Evolutionary conservation across 2,329 filamentous ascomycete species (phyloP).

Genomic region (Colletotrichum acutatum): DNA sequence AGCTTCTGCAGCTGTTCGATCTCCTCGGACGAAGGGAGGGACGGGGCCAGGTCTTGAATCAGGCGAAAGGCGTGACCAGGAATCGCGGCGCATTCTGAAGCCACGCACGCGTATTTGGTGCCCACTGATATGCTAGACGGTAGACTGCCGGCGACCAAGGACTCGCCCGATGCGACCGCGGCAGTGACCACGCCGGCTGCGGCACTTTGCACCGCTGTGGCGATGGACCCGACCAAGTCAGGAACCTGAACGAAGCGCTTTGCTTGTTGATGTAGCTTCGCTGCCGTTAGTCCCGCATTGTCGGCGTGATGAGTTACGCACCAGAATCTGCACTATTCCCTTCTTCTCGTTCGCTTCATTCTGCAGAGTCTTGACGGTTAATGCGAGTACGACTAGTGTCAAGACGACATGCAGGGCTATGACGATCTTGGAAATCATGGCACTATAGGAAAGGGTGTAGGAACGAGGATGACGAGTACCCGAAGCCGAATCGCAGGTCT

Average conservation of each 20-base stretch:
- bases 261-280: neutral
- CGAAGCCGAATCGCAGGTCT: no score
- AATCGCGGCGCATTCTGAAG: neutral
- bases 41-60: neutral
- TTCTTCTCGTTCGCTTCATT: neutral
- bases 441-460: no score
- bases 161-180: neutral
- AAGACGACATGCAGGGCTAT: conserved; percentile 1
- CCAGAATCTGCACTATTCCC: conserved; percentile 5
- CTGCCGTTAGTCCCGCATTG: neutral
- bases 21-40: neutral
- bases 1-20: neutral
- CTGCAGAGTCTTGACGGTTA: neutral
- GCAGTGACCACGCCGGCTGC: neutral
- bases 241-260: neutral
- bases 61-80: neutral
- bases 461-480: no score
- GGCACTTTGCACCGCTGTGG: neutral
- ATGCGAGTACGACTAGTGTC: neutral
- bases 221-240: neutral
- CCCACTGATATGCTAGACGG: neutral
- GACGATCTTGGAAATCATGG: neutral
- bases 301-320: neutral
- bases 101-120: conserved; percentile 1
- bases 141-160: neutral